Conservation (phyloP, 73 alveolate species). For the Tetrahymena elliotti region DNA sequence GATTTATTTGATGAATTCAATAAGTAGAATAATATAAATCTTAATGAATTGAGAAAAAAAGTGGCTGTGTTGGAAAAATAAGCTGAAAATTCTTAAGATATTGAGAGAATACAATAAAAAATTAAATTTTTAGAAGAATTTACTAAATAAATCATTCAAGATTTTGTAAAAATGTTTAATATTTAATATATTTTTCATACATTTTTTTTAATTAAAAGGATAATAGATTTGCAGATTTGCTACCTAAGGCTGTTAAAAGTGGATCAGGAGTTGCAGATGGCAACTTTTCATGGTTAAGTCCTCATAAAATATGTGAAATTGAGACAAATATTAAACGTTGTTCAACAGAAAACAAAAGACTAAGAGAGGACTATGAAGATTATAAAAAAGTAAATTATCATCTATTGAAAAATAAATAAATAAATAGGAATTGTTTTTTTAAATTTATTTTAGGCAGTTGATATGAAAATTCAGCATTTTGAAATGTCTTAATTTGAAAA, state of each 20-base stretch:
- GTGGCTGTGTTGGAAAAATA: not conserved
- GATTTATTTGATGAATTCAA: not conserved
- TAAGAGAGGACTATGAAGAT: not conserved
- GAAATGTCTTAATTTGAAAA: not conserved
- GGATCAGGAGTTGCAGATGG: not conserved
- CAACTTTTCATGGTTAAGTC: not conserved
- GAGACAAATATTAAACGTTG: not conserved
- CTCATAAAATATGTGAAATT: not conserved
- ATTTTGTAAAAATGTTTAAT: not conserved
- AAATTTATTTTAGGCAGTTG: not conserved
- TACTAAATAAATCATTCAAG: not conserved
- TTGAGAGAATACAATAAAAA: not conserved
- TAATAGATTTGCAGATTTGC: not conserved
- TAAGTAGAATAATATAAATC: not conserved
- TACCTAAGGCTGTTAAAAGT: not conserved
- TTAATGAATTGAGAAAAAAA: not conserved
- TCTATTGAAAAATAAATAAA: not conserved
- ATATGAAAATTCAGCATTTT: not conserved
- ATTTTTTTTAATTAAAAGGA: not conserved
- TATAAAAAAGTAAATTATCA: not conserved
- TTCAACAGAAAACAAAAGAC: not conserved
- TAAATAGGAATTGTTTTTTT: not conserved
- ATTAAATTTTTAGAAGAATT: not conserved
- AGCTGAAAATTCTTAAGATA: not conserved
- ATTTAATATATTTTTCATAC: not conserved